Conservation (phyloP, 305 asterid species). For the Fraxinus ornus region DNA sequence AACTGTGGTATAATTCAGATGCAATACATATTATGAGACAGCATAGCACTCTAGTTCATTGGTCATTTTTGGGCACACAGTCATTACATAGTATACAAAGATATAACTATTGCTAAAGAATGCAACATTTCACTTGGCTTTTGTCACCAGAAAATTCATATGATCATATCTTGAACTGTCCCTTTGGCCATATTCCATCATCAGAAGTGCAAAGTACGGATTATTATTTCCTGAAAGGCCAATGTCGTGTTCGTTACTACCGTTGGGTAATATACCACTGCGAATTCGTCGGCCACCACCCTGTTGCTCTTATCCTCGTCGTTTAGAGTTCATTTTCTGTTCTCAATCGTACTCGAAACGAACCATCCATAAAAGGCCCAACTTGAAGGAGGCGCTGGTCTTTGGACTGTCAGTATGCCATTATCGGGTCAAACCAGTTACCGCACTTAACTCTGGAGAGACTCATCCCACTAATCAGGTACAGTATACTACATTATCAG, state of each 20-base stretch:
- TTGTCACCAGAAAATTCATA: not conserved
- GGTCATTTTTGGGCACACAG: not conserved
- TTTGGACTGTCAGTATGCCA: conserved; percentile 31
- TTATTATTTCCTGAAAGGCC: not conserved
- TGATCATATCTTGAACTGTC: not conserved
- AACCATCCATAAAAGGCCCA: conserved; percentile 24
- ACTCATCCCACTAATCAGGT: conserved; percentile 38
- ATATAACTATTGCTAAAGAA: not conserved
- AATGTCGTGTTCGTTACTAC: conserved; percentile 54
- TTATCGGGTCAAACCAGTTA: conserved; percentile 35
- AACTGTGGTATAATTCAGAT: not conserved
- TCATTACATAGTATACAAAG: not conserved
- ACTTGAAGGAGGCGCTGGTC: conserved; percentile 35
- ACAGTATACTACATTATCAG: not conserved
- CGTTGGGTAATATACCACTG: conserved; percentile 45
- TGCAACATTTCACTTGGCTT: not conserved
- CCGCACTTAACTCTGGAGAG: conserved; percentile 47
- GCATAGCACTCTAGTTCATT: not conserved
- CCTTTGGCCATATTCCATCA: not conserved
- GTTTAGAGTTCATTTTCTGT: conserved; percentile 27
- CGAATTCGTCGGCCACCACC: conserved; percentile 21
- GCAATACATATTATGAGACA: not conserved
- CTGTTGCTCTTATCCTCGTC: conserved; percentile 20
- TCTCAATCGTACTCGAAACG: conserved; percentile 16
- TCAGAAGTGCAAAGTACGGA: not conserved